Base-by-base conservation (phyloP, 2,329 filamentous ascomycete species). In the Nothopassalora personata region DNA sequence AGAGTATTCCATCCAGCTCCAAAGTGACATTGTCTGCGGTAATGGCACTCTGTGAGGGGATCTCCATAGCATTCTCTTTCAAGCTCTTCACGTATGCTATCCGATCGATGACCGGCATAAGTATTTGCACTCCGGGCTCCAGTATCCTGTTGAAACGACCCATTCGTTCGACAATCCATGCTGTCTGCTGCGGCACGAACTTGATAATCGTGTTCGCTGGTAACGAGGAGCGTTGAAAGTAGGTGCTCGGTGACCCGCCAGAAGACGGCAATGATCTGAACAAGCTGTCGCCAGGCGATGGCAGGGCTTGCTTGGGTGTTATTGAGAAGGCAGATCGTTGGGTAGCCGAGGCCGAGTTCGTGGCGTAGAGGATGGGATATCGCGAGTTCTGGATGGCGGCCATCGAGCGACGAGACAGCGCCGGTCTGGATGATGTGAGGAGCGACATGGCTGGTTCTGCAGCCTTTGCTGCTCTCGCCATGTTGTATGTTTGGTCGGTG, bases 81-180 rank as follows among this genome's bases (percentile, higher is more conserved):
- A 99, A 80, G 66, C 89, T 96, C 82, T 96, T 97, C 67, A 99
- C 94, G 74, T 99, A 99, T 68, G 94, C 89, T 74, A 99, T 97
- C 62, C 91, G 88, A 77, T 99, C 94, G 74, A 99, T 79, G 66
- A 97, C 89, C 1, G 94, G 94, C 56, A 94, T 82, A 67, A 99
- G 78, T 63, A 99, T 83, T 23, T 94, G 92, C 62, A 99, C 81
- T 58, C 94, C 94, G 3, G 94, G 94, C 69, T 97, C 85, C 53
- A 99, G 80, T 70, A 99, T 97, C 61, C 92, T 85, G 77, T 90
- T 88, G 80, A 96, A 99, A 77, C 92, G 94, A 70, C 94, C 94
- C 94, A 99, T 99, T 72, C 94, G 92, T 83, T 99, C 94, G 58
- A 99, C 94, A 60, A 99, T 93, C 94, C 94, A 99, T 75, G 94